A percentile compares a stretch with the other conserved stretches of the same genome.
Evolutionary conservation across 2,329 filamentous ascomycete species (phyloP).

Genomic region (Exophiala sideris): DNA sequence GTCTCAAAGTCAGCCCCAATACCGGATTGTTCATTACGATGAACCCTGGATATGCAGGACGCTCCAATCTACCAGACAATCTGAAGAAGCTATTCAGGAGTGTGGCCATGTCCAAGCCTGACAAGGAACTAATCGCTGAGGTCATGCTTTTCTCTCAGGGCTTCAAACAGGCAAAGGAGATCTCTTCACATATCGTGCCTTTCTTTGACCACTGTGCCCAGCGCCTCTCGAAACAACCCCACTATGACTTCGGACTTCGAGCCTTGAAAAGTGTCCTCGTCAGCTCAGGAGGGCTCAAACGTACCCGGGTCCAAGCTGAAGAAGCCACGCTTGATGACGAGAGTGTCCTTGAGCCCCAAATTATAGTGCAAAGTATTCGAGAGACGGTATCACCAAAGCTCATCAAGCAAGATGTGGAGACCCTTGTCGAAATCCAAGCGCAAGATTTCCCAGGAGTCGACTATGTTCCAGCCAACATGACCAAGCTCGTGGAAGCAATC

Average conservation of each 20-base stretch:
- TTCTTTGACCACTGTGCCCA: constrained; percentile 92
- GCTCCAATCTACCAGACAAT: constrained; percentile 97
- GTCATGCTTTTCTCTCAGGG: constrained; percentile 99
- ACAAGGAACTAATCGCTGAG: constrained; percentile 98
- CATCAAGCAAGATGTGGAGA: constrained; percentile 85
- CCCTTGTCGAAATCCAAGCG: constrained; percentile 78
- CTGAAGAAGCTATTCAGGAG: constrained; percentile 99
- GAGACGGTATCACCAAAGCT: constrained; percentile 98
- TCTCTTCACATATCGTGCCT: constrained; percentile 93
- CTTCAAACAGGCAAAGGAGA: constrained; percentile 90
- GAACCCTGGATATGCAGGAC: constrained; percentile 98
- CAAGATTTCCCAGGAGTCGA: constrained; percentile 88
- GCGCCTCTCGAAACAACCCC: constrained; percentile 87
- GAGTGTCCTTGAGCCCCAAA: constrained; percentile 78
- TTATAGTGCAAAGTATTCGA: constrained; percentile 95
- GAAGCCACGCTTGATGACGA: constrained; percentile 58
- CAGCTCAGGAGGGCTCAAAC: constrained; percentile 93
- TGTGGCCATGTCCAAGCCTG: constrained; percentile 98
- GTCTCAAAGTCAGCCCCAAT: constrained; percentile 82
- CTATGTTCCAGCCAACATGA: constrained; percentile 85
- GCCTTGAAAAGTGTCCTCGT: constrained; percentile 97
- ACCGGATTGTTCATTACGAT: constrained; percentile 99
- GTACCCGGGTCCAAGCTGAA: constrained; percentile 65
- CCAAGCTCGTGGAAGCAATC: constrained; percentile 75
- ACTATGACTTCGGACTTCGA: constrained; percentile 98